Percentiles rank a stretch among this genome's conserved stretches.
phyloP scores from a whole-genome alignment of 495 filamentous ascomycete species.

The Podospora sp. region DNA sequence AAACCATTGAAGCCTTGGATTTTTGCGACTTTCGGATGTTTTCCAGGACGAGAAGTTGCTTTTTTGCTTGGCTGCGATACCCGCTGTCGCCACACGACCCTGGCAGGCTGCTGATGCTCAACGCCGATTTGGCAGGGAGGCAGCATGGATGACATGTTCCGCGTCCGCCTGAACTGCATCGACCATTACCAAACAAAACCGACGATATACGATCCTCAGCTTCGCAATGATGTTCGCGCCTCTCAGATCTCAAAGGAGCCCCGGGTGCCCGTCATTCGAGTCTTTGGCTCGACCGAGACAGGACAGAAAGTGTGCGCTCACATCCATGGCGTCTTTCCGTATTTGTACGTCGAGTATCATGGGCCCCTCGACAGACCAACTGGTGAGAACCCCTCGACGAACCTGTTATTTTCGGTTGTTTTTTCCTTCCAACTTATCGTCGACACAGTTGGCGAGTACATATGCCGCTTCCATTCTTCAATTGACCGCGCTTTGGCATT shows the following conservation, averaged over 20 bases:
- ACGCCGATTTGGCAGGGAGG: too few species aligned
- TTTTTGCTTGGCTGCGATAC: not conserved
- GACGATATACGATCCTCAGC: conserved; percentile 77
- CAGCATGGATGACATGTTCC: conserved; percentile 49
- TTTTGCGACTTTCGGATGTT: not conserved
- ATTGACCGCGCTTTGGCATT: conserved; percentile 84
- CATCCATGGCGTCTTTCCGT: conserved; percentile 94
- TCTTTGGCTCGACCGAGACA: conserved; percentile 92
- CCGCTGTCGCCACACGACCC: conserved; percentile 1
- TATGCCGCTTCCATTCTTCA: conserved; percentile 70
- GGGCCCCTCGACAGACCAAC: conserved; percentile 66
- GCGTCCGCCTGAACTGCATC: conserved; percentile 90
- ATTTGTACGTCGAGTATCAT: conserved; percentile 86
- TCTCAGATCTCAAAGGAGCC: conserved; percentile 60
- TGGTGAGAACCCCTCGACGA: conserved; percentile 50
- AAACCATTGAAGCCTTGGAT: not conserved
- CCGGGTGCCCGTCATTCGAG: conserved; percentile 81
- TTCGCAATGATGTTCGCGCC: conserved; percentile 60
- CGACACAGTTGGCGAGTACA: conserved; percentile 57
- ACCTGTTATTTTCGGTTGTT: not conserved
- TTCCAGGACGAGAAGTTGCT: conserved; percentile 11
- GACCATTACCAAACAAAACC: conserved; percentile 85
- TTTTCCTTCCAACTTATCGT: conserved; percentile 15
- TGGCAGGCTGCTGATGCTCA: too few species aligned
- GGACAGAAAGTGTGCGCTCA: conserved; percentile 97